Evolutionary conservation across 176 grass and related monocot genomes (phyloP).

Genomic region (Ensete ventricosum): DNA sequence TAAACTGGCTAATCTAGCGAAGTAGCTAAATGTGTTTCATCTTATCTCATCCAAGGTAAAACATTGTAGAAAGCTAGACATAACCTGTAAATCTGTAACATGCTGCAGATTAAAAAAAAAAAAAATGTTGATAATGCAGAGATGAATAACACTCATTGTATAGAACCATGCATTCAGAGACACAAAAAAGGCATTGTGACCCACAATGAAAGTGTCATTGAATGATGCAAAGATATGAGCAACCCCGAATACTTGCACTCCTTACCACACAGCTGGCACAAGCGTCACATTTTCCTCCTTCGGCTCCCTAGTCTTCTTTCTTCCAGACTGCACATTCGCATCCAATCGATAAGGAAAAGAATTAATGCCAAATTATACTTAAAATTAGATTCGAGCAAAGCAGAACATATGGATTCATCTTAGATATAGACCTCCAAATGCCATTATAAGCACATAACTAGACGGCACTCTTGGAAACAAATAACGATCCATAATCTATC

Average conservation of each 20-base stretch:
- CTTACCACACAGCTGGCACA: background rate
- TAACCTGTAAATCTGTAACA: background rate
- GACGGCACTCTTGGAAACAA: background rate
- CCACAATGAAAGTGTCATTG: constrained; percentile 3
- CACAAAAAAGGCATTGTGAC: background rate
- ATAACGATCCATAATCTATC: no score
- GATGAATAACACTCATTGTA: no score
- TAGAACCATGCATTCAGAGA: background rate
- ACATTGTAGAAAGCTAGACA: background rate
- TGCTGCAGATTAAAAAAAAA: background rate
- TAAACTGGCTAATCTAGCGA: background rate
- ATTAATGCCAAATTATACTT: background rate
- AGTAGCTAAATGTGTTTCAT: background rate
- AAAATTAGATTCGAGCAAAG: background rate
- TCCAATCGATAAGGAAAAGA: background rate
- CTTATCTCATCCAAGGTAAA: background rate
- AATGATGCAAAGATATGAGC: background rate
- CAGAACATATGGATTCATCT: background rate
- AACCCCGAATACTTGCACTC: constrained; percentile 1
- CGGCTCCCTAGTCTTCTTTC: background rate
- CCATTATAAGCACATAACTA: no score
- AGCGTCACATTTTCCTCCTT: constrained; percentile 2
- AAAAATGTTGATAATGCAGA: background rate
- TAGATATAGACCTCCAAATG: no score
- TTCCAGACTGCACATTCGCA: background rate